These are phyloP conservation scores for Setomelanomma holmii DNA, from an alignment of 2,329 filamentous ascomycete genomes.

Conservation along the genomic window DNA sequence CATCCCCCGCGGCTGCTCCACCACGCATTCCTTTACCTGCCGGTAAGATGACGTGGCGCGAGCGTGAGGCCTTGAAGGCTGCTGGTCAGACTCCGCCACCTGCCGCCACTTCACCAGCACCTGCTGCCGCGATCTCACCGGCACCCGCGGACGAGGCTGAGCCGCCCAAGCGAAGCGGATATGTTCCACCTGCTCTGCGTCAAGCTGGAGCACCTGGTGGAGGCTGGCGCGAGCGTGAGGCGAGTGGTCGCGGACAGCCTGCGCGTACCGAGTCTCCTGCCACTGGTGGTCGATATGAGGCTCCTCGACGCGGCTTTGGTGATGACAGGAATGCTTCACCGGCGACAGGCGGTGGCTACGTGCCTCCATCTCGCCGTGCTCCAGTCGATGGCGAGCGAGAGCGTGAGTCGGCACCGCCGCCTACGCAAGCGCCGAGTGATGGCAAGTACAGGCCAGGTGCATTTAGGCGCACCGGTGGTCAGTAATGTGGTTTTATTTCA, in stretches of 20 bases:
- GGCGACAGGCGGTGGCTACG: slow-evolving; percentile 39
- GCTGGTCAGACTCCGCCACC: slow-evolving; percentile 35
- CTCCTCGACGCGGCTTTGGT: slow-evolving; percentile 35
- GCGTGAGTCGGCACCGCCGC: slow-evolving; percentile 33
- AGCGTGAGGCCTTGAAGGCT: slow-evolving; percentile 66
- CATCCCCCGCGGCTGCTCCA: slow-evolving; percentile 57
- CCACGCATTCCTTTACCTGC: slow-evolving; percentile 69
- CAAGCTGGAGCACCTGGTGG: slow-evolving; percentile 40
- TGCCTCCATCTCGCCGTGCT: slow-evolving; percentile 35
- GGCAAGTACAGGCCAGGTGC: slow-evolving; percentile 52
- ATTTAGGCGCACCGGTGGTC: slow-evolving; percentile 33
- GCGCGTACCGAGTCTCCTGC: slow-evolving; percentile 44
- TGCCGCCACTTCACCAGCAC: slow-evolving; percentile 45
- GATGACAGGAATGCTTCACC: slow-evolving; percentile 43
- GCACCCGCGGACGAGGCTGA: slow-evolving; percentile 33
- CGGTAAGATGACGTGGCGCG: slow-evolving; percentile 74
- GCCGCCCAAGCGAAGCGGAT: slow-evolving; percentile 51
- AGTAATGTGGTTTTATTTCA: slow-evolving; percentile 10
- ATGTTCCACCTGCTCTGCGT: slow-evolving; percentile 56
- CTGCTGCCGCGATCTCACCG: slow-evolving; percentile 39
- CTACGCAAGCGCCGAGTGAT: slow-evolving; percentile 34
- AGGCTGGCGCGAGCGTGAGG: slow-evolving; percentile 49
- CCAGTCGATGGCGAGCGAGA: slow-evolving; percentile 31
- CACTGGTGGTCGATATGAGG: slow-evolving; percentile 37
- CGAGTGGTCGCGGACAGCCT: slow-evolving; percentile 35